Evolutionary conservation across 75 land plant species (phyloP).

Genomic region (Cunninghamia lanceolata): DNA sequence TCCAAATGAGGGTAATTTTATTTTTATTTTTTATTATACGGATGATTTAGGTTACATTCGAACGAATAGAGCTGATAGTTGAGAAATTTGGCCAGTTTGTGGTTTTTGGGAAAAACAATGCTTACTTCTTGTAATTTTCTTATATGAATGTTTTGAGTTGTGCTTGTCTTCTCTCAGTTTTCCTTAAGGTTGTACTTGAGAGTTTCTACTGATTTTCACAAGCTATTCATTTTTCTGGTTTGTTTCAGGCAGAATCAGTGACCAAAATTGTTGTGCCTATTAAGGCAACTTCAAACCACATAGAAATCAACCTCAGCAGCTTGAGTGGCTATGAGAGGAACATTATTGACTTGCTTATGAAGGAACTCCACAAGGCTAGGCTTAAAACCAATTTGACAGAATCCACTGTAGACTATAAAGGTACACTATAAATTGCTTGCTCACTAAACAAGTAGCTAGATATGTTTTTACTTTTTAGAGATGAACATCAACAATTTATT

Average conservation of each 20-base stretch:
- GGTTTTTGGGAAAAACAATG: background rate
- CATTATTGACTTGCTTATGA: slow-evolving; percentile 26
- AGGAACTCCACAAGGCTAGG: slow-evolving; percentile 10
- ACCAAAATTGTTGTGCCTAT: slow-evolving; percentile 21
- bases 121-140: no score
- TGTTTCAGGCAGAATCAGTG: slow-evolving; percentile 25
- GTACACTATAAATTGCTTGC: background rate
- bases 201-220: background rate
- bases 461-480: no score
- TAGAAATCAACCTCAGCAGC: slow-evolving; percentile 36
- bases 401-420: no score
- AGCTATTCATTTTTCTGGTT: background rate
- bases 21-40: no score
- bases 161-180: background rate
- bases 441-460: background rate
- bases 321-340: slow-evolving; percentile 38
- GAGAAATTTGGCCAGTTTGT: background rate
- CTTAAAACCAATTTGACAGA: no score
- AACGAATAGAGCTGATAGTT: background rate
- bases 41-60: no score
- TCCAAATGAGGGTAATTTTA: no score
- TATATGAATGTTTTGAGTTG: background rate
- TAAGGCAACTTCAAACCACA: slow-evolving; percentile 19
- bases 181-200: background rate
- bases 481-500: no score